Base-by-base conservation (phyloP, 495 filamentous ascomycete species). In the Aspergillus sclerotioniger region DNA sequence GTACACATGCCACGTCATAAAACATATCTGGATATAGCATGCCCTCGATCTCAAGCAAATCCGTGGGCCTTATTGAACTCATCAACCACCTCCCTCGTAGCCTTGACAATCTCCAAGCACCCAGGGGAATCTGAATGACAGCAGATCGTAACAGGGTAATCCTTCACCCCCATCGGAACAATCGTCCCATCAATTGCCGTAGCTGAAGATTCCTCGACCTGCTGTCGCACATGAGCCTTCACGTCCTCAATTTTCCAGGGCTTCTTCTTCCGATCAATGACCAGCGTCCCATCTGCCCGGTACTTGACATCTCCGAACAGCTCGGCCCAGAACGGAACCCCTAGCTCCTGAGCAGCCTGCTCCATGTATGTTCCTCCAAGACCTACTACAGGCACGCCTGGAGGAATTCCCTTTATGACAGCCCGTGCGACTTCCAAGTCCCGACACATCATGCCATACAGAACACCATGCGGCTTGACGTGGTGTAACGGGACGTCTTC, bases 241-340 rank as follows among this genome's bases (percentile, higher is more conserved):
- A 76, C 74, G 33, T 78, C 74, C 7, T 74, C 71, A 3, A 68
- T 54, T 32, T 75, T 73, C 76, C 80, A 82, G 1, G 78, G 71
- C 50, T 82, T 81, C 68, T 83, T 83, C 66, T 82, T 80, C 15
- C 81, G 77, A 59, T 81, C 82, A 50, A 83, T 80, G 8, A 82
- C 69, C 44, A 83, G 66, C 62, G 71, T 79, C 29, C 73, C 76
- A 51, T 78, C 67, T 5, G 71, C 60, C 58, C 74, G 75, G 59
- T 87, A 87, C 48, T 84, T 81, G 20, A 86, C 77, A 67, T 87
- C 84, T 0, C 73, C 78, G 63, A 82, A 85, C 32, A 84, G 66
- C 63, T 86, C 82, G 28, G 80, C 82, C 44, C 73, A 66, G 54
- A 87, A 86, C n/a, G 77, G 71, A 21, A 86, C 61, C 3, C 78